Conservation (phyloP, 305 asterid species). For the Fraxinus floribunda region DNA sequence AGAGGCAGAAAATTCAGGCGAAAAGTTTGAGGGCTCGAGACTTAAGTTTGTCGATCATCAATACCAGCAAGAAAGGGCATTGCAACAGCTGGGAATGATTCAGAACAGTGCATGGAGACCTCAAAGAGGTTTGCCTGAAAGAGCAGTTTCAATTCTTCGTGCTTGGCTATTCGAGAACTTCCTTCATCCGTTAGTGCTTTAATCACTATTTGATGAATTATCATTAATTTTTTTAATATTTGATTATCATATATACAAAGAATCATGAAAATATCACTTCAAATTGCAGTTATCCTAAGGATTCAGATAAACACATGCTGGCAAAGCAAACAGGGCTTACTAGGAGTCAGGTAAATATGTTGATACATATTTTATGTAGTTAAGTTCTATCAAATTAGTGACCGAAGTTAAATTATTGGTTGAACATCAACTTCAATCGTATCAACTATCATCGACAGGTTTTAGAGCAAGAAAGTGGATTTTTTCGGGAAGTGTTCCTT, state of each 20-base stretch:
- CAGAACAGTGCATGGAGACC: slow-evolving; percentile 65
- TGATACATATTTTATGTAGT: neutral
- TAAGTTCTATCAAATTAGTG: neutral
- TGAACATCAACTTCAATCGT: neutral
- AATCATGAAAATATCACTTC: neutral
- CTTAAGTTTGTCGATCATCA: slow-evolving; percentile 48
- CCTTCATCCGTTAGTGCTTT: slow-evolving; percentile 59
- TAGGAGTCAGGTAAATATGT: slow-evolving; percentile 62
- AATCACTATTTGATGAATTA: neutral
- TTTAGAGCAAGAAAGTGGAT: neutral
- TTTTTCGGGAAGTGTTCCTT: neutral
- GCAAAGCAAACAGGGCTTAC: slow-evolving; percentile 82
- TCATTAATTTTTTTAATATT: neutral
- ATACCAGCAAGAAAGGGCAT: slow-evolving; percentile 44
- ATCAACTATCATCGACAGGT: neutral
- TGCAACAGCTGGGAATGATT: slow-evolving; percentile 57
- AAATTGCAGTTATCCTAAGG: slow-evolving; percentile 67
- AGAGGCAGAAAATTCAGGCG: slow-evolving; percentile 30
- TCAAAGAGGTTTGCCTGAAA: slow-evolving; percentile 69
- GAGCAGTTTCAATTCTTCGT: slow-evolving; percentile 72
- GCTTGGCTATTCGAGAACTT: slow-evolving; percentile 79
- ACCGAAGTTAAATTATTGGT: neutral
- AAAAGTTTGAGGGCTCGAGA: slow-evolving; percentile 37
- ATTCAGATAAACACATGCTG: slow-evolving; percentile 65
- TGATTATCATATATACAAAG: neutral